These are phyloP conservation scores for Centrapalus pauciflorus DNA, from an alignment of 129 eudicot species.

Conservation along the genomic window DNA sequence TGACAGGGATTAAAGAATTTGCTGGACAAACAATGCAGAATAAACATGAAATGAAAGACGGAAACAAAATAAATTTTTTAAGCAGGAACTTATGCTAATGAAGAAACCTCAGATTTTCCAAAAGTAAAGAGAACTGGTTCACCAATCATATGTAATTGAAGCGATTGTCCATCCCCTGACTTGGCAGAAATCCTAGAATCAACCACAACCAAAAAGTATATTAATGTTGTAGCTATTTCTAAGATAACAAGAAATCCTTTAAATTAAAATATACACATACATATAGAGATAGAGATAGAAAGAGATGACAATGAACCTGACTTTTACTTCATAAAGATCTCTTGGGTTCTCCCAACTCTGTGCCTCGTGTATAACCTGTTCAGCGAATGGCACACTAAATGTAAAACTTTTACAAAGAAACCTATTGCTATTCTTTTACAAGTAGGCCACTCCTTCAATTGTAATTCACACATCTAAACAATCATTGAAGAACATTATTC, in stretches of 20 bases:
- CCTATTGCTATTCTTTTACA: background rate
- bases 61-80: background rate
- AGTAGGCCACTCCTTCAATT: background rate
- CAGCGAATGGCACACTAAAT: background rate
- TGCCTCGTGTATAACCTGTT: conserved; percentile 77
- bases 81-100: conserved; percentile 10
- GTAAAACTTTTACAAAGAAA: background rate
- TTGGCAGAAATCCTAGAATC: conserved; percentile 67
- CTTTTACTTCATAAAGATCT: conserved; percentile 95
- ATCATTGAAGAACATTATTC: background rate
- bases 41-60: background rate
- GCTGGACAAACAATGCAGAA: background rate
- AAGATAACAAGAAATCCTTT: background rate
- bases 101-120: conserved; percentile 81
- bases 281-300: background rate
- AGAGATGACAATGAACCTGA: conserved; percentile 44
- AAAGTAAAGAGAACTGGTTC: conserved; percentile 81
- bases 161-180: conserved; percentile 67
- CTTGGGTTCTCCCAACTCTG: conserved; percentile 96
- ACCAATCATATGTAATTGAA: conserved; percentile 41
- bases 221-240: conserved; percentile 5
- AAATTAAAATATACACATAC: too few relatives aligned
- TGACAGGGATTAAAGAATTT: background rate
- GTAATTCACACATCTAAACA: background rate
- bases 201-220: conserved; percentile 23